Conservation (phyloP, 305 asterid species). For the Plantago lanceolata region DNA sequence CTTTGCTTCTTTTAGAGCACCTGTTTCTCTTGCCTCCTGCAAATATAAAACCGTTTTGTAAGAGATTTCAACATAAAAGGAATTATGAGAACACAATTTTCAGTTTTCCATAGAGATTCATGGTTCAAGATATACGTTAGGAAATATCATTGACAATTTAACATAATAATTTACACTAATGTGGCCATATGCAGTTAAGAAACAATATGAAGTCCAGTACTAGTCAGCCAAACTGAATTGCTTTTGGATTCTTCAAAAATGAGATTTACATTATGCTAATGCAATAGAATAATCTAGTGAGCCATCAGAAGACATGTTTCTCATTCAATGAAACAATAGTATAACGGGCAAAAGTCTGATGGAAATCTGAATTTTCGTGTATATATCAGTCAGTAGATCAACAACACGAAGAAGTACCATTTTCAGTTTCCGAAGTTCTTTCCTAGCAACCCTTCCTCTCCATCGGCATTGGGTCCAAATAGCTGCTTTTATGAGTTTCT, state of each 20-base stretch:
- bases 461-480: conserved; percentile 78
- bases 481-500: conserved; percentile 64
- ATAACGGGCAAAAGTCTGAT: conserved; percentile 7
- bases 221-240: not conserved
- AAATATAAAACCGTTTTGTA: conserved; percentile 28
- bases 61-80: conserved; percentile 14
- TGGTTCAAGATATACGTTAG: conserved; percentile 2
- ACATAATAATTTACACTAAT: conserved; percentile 13
- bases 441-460: conserved; percentile 76
- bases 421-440: conserved; percentile 77
- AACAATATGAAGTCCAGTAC: not conserved
- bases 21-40: conserved; percentile 91
- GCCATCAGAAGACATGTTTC: conserved; percentile 16
- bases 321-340: conserved; percentile 13
- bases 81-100: conserved; percentile 17
- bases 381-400: conserved; percentile 13
- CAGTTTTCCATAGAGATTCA: not conserved
- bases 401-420: conserved; percentile 48
- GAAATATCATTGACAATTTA: conserved; percentile 5
- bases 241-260: conserved; percentile 1
- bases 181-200: conserved; percentile 23
- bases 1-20: conserved; percentile 91
- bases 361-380: conserved; percentile 3
- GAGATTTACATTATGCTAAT: not conserved
- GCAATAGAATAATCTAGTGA: conserved; percentile 9